Evolutionary conservation across 768 basidiomycete species (phyloP).

Genomic region (Calocera viscosa): DNA sequence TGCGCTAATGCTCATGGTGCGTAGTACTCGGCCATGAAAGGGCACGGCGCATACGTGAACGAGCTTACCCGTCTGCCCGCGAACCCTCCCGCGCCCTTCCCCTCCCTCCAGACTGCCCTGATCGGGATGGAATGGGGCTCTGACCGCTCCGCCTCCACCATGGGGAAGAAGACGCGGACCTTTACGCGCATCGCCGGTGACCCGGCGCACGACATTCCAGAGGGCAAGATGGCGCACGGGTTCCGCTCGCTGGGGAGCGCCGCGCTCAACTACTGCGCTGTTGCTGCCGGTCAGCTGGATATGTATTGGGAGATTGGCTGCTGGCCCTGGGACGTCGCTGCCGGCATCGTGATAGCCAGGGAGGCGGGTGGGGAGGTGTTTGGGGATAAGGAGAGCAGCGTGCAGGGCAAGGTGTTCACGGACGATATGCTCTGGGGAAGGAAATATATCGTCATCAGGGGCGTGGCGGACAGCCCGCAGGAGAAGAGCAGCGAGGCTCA

Average conservation of each 20-base stretch:
- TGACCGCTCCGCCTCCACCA: slow-evolving; percentile 45
- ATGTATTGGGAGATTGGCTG: slow-evolving; percentile 86
- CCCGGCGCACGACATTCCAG: slow-evolving; percentile 37
- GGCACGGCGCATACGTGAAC: slow-evolving; percentile 67
- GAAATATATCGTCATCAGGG: slow-evolving; percentile 59
- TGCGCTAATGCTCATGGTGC: not conserved
- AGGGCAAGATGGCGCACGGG: slow-evolving; percentile 76
- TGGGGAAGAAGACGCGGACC: slow-evolving; percentile 49
- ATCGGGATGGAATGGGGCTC: slow-evolving; percentile 84
- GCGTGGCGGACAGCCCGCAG: slow-evolving; percentile 22
- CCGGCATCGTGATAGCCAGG: slow-evolving; percentile 80
- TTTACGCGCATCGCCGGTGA: slow-evolving; percentile 69
- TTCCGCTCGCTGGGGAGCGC: slow-evolving; percentile 74
- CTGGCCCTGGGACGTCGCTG: slow-evolving; percentile 83
- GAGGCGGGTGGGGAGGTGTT: slow-evolving; percentile 77
- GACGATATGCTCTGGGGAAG: slow-evolving; percentile 62
- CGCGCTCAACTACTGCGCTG: slow-evolving; percentile 67
- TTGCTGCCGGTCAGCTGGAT: slow-evolving; percentile 81
- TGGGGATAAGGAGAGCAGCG: slow-evolving; percentile 37
- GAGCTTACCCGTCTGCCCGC: slow-evolving; percentile 50
- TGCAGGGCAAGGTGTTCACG: slow-evolving; percentile 31
- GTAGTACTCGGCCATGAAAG: slow-evolving; percentile 67
- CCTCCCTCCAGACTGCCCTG: slow-evolving; percentile 56
- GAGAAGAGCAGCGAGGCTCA: slow-evolving; percentile 65
- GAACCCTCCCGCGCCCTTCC: slow-evolving; percentile 42